These are phyloP conservation scores for Entamoeba histolytica DNA, from an alignment of 208 protist genomes.

Conservation along the genomic window DNA sequence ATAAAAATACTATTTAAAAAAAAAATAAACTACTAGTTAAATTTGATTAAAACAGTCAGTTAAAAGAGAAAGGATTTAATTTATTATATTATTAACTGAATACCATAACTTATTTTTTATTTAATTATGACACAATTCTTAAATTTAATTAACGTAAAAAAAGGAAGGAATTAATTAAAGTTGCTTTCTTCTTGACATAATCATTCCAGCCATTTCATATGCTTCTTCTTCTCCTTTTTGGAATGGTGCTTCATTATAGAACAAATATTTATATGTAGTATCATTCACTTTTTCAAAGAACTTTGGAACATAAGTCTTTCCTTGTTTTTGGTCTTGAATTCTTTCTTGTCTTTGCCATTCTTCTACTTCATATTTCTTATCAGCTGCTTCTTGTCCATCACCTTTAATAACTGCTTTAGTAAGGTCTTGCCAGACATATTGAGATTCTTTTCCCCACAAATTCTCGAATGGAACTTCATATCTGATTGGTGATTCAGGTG, in stretches of 20 bases:
- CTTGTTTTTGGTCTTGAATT: background rate
- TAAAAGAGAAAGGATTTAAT: too few species aligned
- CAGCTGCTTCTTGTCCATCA: background rate
- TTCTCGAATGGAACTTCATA: background rate
- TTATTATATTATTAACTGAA: too few species aligned
- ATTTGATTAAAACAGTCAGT: too few species aligned
- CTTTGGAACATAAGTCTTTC: background rate
- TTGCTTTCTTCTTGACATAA: background rate
- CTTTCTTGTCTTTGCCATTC: background rate
- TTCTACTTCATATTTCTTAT: background rate
- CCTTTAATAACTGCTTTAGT: background rate
- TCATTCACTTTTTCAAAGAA: background rate
- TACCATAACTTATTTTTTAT: too few species aligned
- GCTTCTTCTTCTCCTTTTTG: background rate
- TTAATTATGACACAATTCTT: too few species aligned
- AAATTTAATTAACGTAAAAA: too few species aligned
- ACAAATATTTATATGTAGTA: background rate
- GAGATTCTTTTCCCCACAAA: background rate
- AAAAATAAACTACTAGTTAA: too few species aligned
- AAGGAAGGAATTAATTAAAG: background rate
- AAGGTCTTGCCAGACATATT: background rate
- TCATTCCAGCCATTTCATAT: background rate
- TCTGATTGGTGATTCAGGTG: background rate
- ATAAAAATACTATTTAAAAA: too few species aligned
- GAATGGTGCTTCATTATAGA: background rate